Evolutionary conservation across 345 rosid species (phyloP).

Genomic region (Cardamine chenopodiifolia): DNA sequence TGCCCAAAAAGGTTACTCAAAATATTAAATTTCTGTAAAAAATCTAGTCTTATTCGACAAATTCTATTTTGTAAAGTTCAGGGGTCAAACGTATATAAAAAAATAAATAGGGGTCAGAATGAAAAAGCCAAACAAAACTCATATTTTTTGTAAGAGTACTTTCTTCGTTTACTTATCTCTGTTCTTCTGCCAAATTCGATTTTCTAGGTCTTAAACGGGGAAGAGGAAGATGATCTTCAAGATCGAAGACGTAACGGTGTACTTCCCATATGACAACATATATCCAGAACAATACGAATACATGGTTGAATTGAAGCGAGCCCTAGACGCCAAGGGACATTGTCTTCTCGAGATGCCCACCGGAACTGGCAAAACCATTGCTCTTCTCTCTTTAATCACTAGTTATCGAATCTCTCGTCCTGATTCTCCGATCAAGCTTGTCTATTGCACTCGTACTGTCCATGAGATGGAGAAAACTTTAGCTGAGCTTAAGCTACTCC

Average conservation of each 20-base stretch:
- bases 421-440: conserved; percentile 69
- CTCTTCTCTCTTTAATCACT: conserved; percentile 88
- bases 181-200: neutral
- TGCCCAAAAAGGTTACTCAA: no score
- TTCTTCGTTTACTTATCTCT: neutral
- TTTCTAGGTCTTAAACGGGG: conserved; percentile 20
- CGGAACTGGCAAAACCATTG: conserved; percentile 96
- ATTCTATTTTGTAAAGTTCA: neutral
- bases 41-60: no score
- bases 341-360: conserved; percentile 99
- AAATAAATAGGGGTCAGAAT: neutral
- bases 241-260: conserved; percentile 82
- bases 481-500: conserved; percentile 77
- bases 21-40: no score
- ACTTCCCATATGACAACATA: conserved; percentile 92
- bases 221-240: conserved; percentile 71
- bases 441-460: conserved; percentile 96
- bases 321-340: conserved; percentile 94
- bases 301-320: conserved; percentile 93
- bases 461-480: conserved; percentile 99
- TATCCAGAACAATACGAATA: conserved; percentile 93
- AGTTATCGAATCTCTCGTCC: conserved; percentile 81
- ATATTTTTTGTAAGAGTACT: neutral
- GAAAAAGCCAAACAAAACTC: neutral
- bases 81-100: neutral